Base-by-base conservation (phyloP, 331 rosid species). In the Acacia concinna region DNA sequence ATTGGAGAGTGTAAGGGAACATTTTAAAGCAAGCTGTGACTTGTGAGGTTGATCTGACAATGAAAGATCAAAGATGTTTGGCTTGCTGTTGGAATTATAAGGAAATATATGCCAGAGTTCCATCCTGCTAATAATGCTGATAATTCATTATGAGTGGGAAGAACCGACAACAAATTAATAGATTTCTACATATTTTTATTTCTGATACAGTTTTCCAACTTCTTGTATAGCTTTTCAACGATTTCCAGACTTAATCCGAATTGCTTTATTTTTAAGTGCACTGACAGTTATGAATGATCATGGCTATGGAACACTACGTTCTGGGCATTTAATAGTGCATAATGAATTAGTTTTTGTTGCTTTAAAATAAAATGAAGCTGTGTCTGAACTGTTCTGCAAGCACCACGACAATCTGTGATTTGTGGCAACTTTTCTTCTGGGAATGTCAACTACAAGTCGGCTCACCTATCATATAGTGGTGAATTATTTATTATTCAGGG, bases 361-460 rank as follows among this genome's bases (percentile, higher is more conserved):
- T 43, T 40, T 64, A 49, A 32, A 77, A 68, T 59, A 35, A 56
- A 72, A 43, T 40, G 76, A 38, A 81, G 73, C 67, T 72, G 38
- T 40, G 15, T 67, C 51, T 46, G 47, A 43, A 38, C 43, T 18
- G 47, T 72, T 12, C 75, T 69, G 65, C 46, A 41, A 12, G 23
- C 74, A 67, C 37, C 78, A 70, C 21, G 46, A 4, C 17, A 23
- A 11, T 25, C 51, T 64, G 35, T 65, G 34, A 46, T 75, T 54
- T 83, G 35, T 75, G 64, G 54, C 70, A 46, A 74, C 71, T 75
- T 23, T 73, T 41, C 60, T 27, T 69, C 76, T 79, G 71, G 77
- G 40, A 74, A 86, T 71, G 90, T 87, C 94, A 85, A 86, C 88
- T 81, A 57, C 2, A 12, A 62, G 81, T 28, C 79, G 40, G 75